A percentile compares a stretch with the other conserved stretches of the same genome.
Conservation (phyloP, 352 stramenopile genomes). For the Globisporangium recalcitrans region DNA sequence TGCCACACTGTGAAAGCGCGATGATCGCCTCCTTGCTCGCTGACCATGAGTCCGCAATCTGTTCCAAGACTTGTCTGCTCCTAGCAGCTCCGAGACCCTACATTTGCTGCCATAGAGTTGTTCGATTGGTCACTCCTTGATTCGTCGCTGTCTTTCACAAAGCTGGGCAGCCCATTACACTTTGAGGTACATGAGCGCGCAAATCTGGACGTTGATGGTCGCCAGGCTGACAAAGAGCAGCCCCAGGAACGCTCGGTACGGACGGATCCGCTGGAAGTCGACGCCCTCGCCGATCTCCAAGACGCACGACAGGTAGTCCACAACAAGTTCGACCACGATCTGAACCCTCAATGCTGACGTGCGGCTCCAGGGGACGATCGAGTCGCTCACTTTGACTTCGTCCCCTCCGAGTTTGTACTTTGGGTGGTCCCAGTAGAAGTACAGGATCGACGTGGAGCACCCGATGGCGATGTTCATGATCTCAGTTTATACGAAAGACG, state of each 20-base stretch:
- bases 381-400: background rate
- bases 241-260: conserved; percentile 5
- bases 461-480: conserved; percentile 29
- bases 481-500: background rate
- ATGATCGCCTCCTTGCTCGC: no score
- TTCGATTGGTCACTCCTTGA: no score
- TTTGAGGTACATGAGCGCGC: conserved; percentile 7
- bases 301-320: conserved; percentile 17
- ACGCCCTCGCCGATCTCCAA: conserved; percentile 12
- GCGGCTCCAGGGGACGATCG: background rate
- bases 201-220: conserved; percentile 14
- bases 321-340: conserved; percentile 7
- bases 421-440: conserved; percentile 32
- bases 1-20: no score
- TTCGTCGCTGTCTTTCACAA: no score
- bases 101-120: no score
- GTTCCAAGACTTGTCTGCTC: no score
- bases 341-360: conserved; percentile 1
- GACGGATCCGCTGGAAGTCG: conserved; percentile 7
- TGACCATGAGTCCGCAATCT: no score
- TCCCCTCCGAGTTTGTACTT: conserved; percentile 19
- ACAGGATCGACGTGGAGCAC: conserved; percentile 35
- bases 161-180: no score
- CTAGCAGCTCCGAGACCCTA: no score
- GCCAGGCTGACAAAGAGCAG: conserved; percentile 8